Base-by-base conservation (phyloP, 1,284 basidiomycete genomes). In the Trichosporon coremiiforme region DNA sequence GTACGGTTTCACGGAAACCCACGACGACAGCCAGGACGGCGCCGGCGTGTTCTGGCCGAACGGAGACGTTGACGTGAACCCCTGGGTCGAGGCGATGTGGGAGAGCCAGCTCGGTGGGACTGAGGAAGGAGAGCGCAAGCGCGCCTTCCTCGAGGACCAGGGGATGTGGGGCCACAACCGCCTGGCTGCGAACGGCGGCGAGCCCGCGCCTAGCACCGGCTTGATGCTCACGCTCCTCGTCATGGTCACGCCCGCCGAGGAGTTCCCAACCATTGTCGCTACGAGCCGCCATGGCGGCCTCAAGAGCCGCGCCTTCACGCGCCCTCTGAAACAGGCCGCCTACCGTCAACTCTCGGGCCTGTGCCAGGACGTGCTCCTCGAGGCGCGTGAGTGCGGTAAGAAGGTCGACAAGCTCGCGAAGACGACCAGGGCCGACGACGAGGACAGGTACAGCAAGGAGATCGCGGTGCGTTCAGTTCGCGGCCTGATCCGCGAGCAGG, bases 1-100 rank as follows among this genome's bases (percentile, higher is more conserved):
- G 78, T 95, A 95, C 80, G 93, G 93, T 0, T 95, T 95, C 78
- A 87, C 91, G 31, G 80, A 84, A 66, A 67, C 79, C 72, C 75
- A 62, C 72, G 71, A 67, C 80, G 64, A 74, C 81, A 36, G 84
- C 85, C 15, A 70, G 38, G 41, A 60, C 22, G 57, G 57, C 31
- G 15, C 31, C 5, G 57, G 57, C 29, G 57, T 55, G 36, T 65
- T 35, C 45, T 73, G 70, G 70, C 72, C 72, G 1, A 73, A 73
- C 65, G 72, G 67, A 66, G 90, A 93, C 77, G 85, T 91, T 9
- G 88, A 90, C 70, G 84, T 94, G 2, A 86, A 89, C 71, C 85
- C 87, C 45, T 72, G 87, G 22, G 79, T 91, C 4, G 87, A 90
- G 71, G 75, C 80, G 38, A 71, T 89, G 55, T 79, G 78, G 78